These are phyloP conservation scores for Chenopodium formosanum DNA, from an alignment of 148 eudicot species.

Conservation along the genomic window DNA sequence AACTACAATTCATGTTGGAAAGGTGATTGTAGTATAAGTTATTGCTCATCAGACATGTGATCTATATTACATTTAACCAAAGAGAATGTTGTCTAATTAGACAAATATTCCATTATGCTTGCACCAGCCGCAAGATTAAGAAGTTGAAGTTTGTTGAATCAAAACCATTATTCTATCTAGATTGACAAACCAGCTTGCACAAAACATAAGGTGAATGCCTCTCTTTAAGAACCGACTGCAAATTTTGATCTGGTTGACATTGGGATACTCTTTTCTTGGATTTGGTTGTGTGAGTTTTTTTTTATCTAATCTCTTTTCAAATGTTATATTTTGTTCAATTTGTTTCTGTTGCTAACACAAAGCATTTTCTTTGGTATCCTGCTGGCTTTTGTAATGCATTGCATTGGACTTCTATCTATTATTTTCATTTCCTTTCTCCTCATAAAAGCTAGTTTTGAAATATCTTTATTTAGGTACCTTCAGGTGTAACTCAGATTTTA, in stretches of 20 bases:
- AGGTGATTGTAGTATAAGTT: not conserved
- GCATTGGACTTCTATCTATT: no score
- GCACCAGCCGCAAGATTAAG: not conserved
- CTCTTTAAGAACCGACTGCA: not conserved
- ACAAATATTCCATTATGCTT: not conserved
- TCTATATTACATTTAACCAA: not conserved
- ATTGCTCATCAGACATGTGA: not conserved
- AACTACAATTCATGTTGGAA: not conserved
- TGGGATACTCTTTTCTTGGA: not conserved
- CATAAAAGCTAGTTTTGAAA: no score
- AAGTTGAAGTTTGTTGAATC: not conserved
- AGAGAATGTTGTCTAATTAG: not conserved
- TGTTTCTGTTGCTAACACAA: no score
- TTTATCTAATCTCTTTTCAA: no score
- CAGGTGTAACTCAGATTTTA: no score
- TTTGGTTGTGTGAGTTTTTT: no score
- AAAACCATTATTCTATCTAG: no score
- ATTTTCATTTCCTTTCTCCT: no score
- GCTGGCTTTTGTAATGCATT: no score
- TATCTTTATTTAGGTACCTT: no score
- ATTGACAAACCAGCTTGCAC: not conserved
- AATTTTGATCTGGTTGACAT: not conserved
- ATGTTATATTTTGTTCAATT: no score
- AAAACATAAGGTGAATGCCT: not conserved
- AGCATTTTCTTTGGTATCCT: no score